phyloP scores from a whole-genome alignment of 1,139 yeast species.

The Pichia inconspicua region DNA sequence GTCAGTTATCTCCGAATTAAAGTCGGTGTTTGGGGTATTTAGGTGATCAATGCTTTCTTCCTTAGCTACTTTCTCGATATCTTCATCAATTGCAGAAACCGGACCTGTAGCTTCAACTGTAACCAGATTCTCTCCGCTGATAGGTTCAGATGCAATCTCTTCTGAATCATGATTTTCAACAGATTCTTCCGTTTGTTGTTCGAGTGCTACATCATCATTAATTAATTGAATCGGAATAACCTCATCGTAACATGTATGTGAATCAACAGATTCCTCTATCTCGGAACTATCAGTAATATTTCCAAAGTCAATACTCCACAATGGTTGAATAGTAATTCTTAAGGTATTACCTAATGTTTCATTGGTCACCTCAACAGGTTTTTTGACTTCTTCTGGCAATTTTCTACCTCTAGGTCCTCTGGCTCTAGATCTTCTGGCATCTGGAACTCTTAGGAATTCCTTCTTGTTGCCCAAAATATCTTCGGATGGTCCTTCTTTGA shows the following conservation, averaged over 20 bases:
- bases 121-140: too few species aligned
- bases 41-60: too few species aligned
- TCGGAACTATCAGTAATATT: not conserved
- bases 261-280: not conserved
- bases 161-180: too few species aligned
- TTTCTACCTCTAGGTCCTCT: conserved; percentile 76
- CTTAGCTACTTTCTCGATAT: too few species aligned
- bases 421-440: conserved; percentile 45
- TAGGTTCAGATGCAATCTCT: too few species aligned
- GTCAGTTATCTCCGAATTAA: too few species aligned
- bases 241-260: not conserved
- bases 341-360: conserved; percentile 28
- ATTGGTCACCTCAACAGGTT: conserved; percentile 37
- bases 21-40: too few species aligned
- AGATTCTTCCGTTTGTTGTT: too few species aligned
- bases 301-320: conserved; percentile 31
- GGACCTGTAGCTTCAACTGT: too few species aligned
- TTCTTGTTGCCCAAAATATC: not conserved
- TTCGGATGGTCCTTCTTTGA: not conserved
- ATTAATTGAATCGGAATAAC: too few species aligned
- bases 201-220: too few species aligned
- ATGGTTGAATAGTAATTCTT: conserved; percentile 29
- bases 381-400: conserved; percentile 54
- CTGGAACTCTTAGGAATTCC: conserved; percentile 17
- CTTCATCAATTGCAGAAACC: too few species aligned